These are phyloP conservation scores for Rhynchospora tenuis DNA, from an alignment of 176 grass and related monocot genomes.

Conservation along the genomic window DNA sequence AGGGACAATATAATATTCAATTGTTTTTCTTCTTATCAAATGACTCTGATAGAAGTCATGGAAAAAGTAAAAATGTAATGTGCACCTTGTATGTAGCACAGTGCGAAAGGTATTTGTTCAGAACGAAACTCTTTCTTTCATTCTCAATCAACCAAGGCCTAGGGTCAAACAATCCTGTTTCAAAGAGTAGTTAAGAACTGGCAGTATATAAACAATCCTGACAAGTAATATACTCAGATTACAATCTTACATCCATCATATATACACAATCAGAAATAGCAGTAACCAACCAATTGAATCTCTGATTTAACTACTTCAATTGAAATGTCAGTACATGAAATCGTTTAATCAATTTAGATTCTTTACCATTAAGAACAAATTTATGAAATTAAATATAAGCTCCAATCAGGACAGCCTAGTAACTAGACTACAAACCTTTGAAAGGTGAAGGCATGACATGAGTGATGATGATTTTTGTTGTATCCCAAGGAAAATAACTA, in stretches of 20 bases:
- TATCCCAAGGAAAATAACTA: slow-evolving; percentile 15
- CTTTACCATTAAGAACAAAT: neutral
- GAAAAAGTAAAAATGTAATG: neutral
- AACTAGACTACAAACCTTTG: neutral
- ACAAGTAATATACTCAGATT: no score
- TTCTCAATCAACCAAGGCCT: slow-evolving; percentile 29
- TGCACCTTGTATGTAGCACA: neutral
- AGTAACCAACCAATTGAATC: neutral
- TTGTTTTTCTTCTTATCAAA: slow-evolving; percentile 21
- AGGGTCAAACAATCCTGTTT: slow-evolving; percentile 2
- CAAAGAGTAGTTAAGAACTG: neutral
- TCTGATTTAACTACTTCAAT: no score
- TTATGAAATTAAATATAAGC: neutral
- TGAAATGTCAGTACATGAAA: neutral
- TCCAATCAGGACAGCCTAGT: neutral
- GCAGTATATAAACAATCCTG: no score
- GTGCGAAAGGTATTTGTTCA: slow-evolving; percentile 1
- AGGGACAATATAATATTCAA: neutral
- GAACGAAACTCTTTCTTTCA: slow-evolving; percentile 20
- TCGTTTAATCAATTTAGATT: neutral
- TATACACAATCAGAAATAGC: no score
- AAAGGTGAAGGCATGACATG: slow-evolving; percentile 55
- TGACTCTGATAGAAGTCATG: neutral
- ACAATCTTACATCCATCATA: no score
- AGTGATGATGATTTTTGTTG: slow-evolving; percentile 29